Evolutionary conservation across 2,329 filamentous ascomycete genomes (phyloP), one percentile per base, ranked within the genome.

Genomic region (Penicillium verrucosum): DNA sequence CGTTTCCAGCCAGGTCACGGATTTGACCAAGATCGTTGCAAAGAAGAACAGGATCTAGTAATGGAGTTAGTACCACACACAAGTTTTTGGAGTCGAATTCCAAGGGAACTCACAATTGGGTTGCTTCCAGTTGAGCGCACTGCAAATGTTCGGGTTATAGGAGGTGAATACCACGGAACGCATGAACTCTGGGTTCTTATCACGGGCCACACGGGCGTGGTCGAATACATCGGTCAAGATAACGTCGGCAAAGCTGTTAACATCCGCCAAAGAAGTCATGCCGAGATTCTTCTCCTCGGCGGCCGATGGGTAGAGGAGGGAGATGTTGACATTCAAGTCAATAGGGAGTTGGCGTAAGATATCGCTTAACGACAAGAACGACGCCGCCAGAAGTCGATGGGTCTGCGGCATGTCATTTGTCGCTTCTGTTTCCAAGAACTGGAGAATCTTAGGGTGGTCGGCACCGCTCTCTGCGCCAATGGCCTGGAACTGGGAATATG

Each of bases 91-190:
- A 37, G 27, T 25, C 21, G 3, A 2, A 38, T 37, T 27, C 12
- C 12, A n/a, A 21, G 5, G 10, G n/a, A 6, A 34, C 83, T 76
- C 72, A 87, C 85, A 99, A 71, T 97, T 99, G 2, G 94, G 94
- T 74, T 99, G 94, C 75, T 99, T 99, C 94, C 94, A 99, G 75
- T 99, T 99, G 66, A 99, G 78, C 5, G 93, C 92, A 16, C 90
- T 95, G 76, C 94, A 99, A 21, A 97, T 84, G 61, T 88, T 89
- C 12, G 90, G 82, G 70, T 96, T 97, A 75, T 93, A 96, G 23
- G 91, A 96, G 67, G 90, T 95, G 73, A 99, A 97, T 11, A 97
- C 90, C 51, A 99, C 88, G 12, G 90, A 96, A 40, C 92, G 83
- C 64, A 94, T 87, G 16, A 87, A 85, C 53, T 90, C 86, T 9